Evolutionary conservation across 306 rosid genomes (phyloP), one percentile per base, ranked within the genome.

Genomic region (Begonia fuchsioides): DNA sequence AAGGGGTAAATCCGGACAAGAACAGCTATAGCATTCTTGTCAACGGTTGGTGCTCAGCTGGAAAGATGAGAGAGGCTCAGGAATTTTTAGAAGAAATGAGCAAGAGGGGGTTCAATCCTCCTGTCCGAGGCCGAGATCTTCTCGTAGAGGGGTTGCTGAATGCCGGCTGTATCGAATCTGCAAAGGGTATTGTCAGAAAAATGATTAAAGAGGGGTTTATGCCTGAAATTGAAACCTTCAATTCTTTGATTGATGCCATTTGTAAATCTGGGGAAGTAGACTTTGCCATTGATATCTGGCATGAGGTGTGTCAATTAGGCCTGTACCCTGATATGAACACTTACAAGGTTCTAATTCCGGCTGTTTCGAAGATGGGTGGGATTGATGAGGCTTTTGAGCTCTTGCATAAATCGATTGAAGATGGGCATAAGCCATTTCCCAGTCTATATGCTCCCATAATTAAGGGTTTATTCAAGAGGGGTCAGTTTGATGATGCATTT

Each of bases 31-130:
- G 77, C 1, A 26, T 78, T 15, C 76, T 88, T 3, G 96, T 88
- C 9, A 83, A 78, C 47, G 95, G 79, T 9, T 88, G 96, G 96
- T 88, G 96, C 61, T 81, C n/a, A n/a, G n/a, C n/a, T n/a, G n/a
- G n/a, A n/a, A n/a, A n/a, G n/a, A n/a, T n/a, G n/a, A n/a, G n/a
- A n/a, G n/a, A n/a, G n/a, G n/a, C n/a, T n/a, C n/a, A n/a, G 16
- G 65, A 59, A 39, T 88, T 83, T 39, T 51, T 88, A 11, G 65
- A 61, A 54, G 96, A 81, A 45, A 88, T 88, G 95, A 88, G 95
- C 18, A 39, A 63, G 9, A 88, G 66, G 17, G 96, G 96, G 12
- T 84, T 78, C 54, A 81, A 75, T 10, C 96, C 96, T 3, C 93
- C 96, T 0, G 69, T 81, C 9, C 61, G 96, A 11, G 95, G 95